Evolutionary conservation across 2,329 filamentous ascomycete species (phyloP).

Genomic region (Daldinia sp.): DNA sequence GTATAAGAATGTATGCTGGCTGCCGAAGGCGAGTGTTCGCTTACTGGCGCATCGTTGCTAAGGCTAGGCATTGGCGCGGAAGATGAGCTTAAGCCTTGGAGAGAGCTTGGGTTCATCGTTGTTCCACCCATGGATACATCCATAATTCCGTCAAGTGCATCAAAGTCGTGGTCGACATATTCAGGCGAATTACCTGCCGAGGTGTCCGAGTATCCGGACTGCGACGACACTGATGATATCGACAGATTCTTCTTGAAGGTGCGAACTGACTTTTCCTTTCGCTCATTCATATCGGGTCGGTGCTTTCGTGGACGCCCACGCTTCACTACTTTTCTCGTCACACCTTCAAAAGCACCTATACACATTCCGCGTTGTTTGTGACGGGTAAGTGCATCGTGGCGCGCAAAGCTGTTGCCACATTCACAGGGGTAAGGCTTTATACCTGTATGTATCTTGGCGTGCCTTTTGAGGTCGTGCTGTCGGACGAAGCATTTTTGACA

Average conservation of each 20-base stretch:
- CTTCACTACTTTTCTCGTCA: constrained; percentile 67
- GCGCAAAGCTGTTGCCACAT: constrained; percentile 92
- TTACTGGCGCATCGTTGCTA: constrained; percentile 39
- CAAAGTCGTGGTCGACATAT: constrained; percentile 51
- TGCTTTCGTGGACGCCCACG: constrained; percentile 71
- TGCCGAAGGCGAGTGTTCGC: constrained; percentile 56
- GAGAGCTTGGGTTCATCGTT: constrained; percentile 50
- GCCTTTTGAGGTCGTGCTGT: constrained; percentile 95
- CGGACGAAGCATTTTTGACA: constrained; percentile 97
- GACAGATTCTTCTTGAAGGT: constrained; percentile 66
- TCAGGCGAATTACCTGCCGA: constrained; percentile 62
- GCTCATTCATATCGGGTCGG: constrained; percentile 64
- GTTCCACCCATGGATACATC: constrained; percentile 53
- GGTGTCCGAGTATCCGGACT: constrained; percentile 65
- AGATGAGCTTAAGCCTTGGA: constrained; percentile 48
- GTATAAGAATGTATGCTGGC: constrained; percentile 56
- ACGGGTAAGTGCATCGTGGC: constrained; percentile 92
- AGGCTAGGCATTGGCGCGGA: constrained; percentile 52
- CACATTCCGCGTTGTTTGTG: constrained; percentile 97
- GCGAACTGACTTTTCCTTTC: constrained; percentile 64
- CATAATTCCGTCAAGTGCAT: constrained; percentile 59
- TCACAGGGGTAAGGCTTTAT: constrained; percentile 95
- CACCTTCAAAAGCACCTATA: constrained; percentile 88
- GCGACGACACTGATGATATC: constrained; percentile 58
- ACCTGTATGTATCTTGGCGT: constrained; percentile 96